Evolutionary conservation across 2,329 filamentous ascomycete genomes (phyloP), one percentile per base, ranked within the genome.

Genomic region (Meredithiella fracta): DNA sequence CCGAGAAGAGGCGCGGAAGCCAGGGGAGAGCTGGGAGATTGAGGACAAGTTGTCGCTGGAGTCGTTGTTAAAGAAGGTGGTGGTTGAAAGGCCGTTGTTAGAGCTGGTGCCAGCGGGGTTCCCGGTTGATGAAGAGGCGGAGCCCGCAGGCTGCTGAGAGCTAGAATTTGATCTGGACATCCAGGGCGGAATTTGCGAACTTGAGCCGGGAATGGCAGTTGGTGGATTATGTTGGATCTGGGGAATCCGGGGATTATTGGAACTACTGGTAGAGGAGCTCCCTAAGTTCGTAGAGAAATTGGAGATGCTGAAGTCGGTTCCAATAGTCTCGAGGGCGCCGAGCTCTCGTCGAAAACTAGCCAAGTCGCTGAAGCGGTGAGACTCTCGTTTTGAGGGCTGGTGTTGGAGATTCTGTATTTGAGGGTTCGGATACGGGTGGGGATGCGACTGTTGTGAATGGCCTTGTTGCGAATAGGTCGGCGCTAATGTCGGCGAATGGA

Each of bases 301-400:
- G 20, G 9, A 47, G 37, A 23, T 42, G 54, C 34, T 31, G 14
- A 44, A 50, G 22, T 56, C 50, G 20, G 38, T 71, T 60, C 78
- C 76, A 58, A 76, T 73, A 34, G 77, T 76, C 60, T 86, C 82
- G 63, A 86, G 72, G 58, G 83, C 77, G 62, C 80, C 76, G 57
- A 86, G 76, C 63, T 87, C 82, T 69, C 82, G 83, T 64, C 83
- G 80, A 66, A 86, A 83, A 66, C 84, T 82, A 65, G 73, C 73
- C 62, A 86, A 75, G 64, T 83, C 80, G 70, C 73, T 77, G 65
- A 76, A 67, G 62, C 75, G 72, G 63, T 73, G 78, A 77, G 67
- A 76, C 75, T 71, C 77, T 77, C 61, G 71, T 52, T 52, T 52
- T 22, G 50, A 52, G 5, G 26, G 17, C 6, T 26, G 47, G 3